Conservation (phyloP, 768 basidiomycete species). For the Tricholoma sp. region DNA sequence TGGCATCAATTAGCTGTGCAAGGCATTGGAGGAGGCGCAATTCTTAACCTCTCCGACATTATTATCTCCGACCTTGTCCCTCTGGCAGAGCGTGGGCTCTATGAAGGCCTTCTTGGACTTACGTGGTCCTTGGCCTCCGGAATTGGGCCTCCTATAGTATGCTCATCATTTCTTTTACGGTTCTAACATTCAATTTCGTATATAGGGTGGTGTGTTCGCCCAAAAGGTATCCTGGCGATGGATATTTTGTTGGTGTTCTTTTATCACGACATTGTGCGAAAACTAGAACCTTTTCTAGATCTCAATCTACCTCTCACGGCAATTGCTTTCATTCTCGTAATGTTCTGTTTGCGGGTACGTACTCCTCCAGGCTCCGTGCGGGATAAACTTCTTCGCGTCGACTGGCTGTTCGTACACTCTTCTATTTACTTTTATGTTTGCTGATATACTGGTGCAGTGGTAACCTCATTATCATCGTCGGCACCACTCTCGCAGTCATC, state of each 20-base stretch:
- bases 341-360: slow-evolving; percentile 27
- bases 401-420: slow-evolving; percentile 33
- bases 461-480: slow-evolving; percentile 33
- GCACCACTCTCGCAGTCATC: slow-evolving; percentile 30
- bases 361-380: slow-evolving; percentile 26
- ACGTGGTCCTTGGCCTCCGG: slow-evolving; percentile 22
- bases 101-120: slow-evolving; percentile 30
- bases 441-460: slow-evolving; percentile 24
- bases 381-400: slow-evolving; percentile 33
- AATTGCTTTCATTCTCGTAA: slow-evolving; percentile 21
- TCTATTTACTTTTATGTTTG: background rate
- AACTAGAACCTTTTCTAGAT: too few relatives aligned
- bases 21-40: slow-evolving; percentile 34
- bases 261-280: background rate
- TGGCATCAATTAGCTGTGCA: slow-evolving; percentile 25
- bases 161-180: background rate
- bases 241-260: slow-evolving; percentile 31
- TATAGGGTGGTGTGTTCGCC: slow-evolving; percentile 14
- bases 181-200: background rate
- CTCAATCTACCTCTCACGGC: slow-evolving; percentile 26
- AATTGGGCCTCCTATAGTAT: slow-evolving; percentile 12
- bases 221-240: slow-evolving; percentile 32
- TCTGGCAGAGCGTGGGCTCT: slow-evolving; percentile 38
- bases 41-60: slow-evolving; percentile 31
- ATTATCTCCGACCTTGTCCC: slow-evolving; percentile 41